Evolutionary conservation across 352 stramenopile genomes (phyloP), one percentile per base, ranked within the genome.

Genomic region (Globisporangium ultimum): DNA sequence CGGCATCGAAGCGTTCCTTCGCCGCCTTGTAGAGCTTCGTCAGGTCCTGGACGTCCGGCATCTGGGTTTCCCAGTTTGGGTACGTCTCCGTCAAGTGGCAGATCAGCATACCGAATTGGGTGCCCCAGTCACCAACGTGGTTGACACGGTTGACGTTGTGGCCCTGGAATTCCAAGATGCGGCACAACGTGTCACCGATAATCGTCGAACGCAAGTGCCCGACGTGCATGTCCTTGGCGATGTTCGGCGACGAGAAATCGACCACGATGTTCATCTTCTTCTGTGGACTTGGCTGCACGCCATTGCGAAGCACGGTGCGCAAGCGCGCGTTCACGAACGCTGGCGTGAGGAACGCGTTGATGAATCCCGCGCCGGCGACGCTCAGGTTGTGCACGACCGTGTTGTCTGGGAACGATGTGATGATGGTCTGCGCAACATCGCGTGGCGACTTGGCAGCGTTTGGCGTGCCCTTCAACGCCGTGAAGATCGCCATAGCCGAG

Each of bases 41-140:
- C 51, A 99, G 76, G 74, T 99, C 96, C 17, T 79, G 93, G 69
- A 99, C 98, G 67, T 98, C 96, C 11, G 96, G 94, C 65, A 96
- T 73, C 88, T 93, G 65, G 54, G 84, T 69, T 65, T 97, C 78
- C 84, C 77, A 98, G 78, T 75, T 97, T 67, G 55, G 97, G 79
- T 98, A 98, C 62, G 96, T 94, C 66, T 99, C 97, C 59, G 97
- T 97, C 53, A 99, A 83, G 75, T 99, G 97, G 68, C 97, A 95
- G 75, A 99, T 99, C 11, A 99, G 84, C 98, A 99, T 99, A 47
- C 97, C 98, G 69, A 99, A 99, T 74, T 99, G 97, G 14, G 84
- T 91, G 41, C 84, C 84, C 84, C 81, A 91, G 65, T 93, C 84
- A 20, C 84, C 84, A 17, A 93, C 78, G 78, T 93, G 84, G 71